Evolutionary conservation across 345 rosid genomes (phyloP), one percentile per base, ranked within the genome.

Genomic region (Physaria fendleri): DNA sequence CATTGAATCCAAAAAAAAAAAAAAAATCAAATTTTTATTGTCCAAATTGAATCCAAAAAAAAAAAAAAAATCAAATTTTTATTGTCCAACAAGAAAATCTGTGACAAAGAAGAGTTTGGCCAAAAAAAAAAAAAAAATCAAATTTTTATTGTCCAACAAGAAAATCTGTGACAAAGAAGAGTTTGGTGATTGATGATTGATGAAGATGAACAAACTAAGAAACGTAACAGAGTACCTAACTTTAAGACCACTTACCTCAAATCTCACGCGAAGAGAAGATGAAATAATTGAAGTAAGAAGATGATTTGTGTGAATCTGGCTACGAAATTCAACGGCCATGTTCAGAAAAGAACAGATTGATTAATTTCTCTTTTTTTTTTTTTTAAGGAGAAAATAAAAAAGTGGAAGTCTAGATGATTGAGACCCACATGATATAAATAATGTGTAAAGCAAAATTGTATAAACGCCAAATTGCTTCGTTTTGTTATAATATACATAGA

Each of bases 201-300:
- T 59, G 63, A 67, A 53, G 55, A 59, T 52, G 49, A 64, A 62
- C 65, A 63, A 65, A 59, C 60, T 24, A 22, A 34, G 72, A 53
- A 54, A 55, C 55, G 59, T 73, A 51, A 61, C 61, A 55, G 25
- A 56, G 13, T 59, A 73, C 77, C 73, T 59, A 73, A 64, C 42
- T 15, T 14, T 13, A 38, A 48, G 10, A 17, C 5, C 54, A 51
- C 70, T 64, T 73, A 72, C 66, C 75, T 75, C 69, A 62, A 68
- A 52, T 58, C 77, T 79, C 68, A 82, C 80, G 84, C 80, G 77
- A 79, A 60, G 46, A 21, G 45, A 57, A 49, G 64, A 55, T 8
- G 50, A 30, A 63, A 70, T 70, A 56, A 70, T 69, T 62, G 74
- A 69, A 40, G 68, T 22, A 47, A 55, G 58, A 46, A 30, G 48